Evolutionary conservation across 1,284 basidiomycete genomes (phyloP).

Genomic region (Cystobasidium pallidum): DNA sequence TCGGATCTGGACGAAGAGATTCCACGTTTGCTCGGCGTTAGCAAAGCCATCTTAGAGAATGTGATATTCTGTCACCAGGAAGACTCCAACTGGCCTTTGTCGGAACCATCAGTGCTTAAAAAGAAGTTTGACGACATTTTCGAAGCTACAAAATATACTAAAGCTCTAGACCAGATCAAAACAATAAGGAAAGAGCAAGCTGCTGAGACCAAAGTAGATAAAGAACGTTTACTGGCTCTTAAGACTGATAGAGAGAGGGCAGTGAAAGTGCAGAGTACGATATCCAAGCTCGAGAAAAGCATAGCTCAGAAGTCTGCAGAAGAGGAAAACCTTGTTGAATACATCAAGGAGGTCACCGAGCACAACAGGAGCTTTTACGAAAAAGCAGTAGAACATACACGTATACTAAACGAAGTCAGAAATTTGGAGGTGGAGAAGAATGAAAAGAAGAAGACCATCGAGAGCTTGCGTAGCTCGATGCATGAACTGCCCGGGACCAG

Average conservation of each 20-base stretch:
- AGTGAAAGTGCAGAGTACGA: constrained; percentile 71
- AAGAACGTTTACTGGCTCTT: constrained; percentile 79
- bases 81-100: constrained; percentile 96
- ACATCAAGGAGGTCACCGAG: constrained; percentile 69
- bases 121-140: constrained; percentile 92
- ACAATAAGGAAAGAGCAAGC: constrained; percentile 82
- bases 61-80: constrained; percentile 99
- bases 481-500: constrained; percentile 75
- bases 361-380: constrained; percentile 83
- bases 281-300: constrained; percentile 66
- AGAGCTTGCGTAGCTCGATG: constrained; percentile 63
- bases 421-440: constrained; percentile 68
- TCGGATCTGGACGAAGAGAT: constrained; percentile 96
- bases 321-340: constrained; percentile 70
- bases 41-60: constrained; percentile 94
- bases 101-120: constrained; percentile 87
- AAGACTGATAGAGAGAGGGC: constrained; percentile 83
- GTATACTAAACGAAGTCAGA: constrained; percentile 75
- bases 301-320: constrained; percentile 75
- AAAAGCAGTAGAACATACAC: constrained; percentile 76
- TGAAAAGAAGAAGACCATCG: constrained; percentile 68
- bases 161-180: constrained; percentile 94
- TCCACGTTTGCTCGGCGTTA: constrained; percentile 89
- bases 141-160: constrained; percentile 97
- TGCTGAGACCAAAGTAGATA: constrained; percentile 88